phyloP scores from a whole-genome alignment of 148 eudicot species.

The Silene uniflora region DNA sequence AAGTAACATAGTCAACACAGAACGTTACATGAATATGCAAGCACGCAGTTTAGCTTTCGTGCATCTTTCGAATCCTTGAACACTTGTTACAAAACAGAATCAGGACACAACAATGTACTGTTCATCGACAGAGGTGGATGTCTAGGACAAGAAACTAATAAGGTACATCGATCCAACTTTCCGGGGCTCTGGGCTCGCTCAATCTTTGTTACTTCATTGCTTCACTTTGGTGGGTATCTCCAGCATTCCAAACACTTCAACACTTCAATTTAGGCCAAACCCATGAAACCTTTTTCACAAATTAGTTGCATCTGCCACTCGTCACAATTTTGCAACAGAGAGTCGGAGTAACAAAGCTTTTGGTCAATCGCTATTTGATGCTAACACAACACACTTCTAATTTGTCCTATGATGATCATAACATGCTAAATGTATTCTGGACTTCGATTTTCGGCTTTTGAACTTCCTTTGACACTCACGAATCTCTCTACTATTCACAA shows the following conservation, averaged over 20 bases:
- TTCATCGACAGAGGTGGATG: slow-evolving; percentile 1
- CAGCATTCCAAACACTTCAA: background rate
- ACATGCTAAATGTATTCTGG: slow-evolving; percentile 5
- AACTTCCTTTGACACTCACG: background rate
- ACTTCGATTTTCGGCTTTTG: background rate
- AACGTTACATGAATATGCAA: too few relatives aligned
- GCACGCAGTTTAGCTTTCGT: too few relatives aligned
- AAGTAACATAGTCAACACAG: too few relatives aligned
- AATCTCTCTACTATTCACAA: slow-evolving; percentile 45
- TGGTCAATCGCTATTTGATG: slow-evolving; percentile 1
- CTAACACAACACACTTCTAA: slow-evolving; percentile 16
- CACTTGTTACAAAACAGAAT: slow-evolving; percentile 16
- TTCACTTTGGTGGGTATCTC: background rate
- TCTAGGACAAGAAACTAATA: background rate
- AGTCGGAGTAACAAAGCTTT: background rate
- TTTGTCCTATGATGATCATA: background rate
- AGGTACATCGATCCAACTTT: background rate
- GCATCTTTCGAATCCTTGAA: too few relatives aligned
- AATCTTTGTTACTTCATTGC: background rate
- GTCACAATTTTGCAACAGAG: background rate
- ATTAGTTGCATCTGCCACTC: too few relatives aligned
- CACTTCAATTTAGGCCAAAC: background rate
- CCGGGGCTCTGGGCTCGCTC: background rate
- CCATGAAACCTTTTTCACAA: too few relatives aligned
- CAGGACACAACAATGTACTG: slow-evolving; percentile 17